These are phyloP conservation scores for Orychophragmus violaceus DNA, from an alignment of 345 rosid genomes.

Conservation along the genomic window DNA sequence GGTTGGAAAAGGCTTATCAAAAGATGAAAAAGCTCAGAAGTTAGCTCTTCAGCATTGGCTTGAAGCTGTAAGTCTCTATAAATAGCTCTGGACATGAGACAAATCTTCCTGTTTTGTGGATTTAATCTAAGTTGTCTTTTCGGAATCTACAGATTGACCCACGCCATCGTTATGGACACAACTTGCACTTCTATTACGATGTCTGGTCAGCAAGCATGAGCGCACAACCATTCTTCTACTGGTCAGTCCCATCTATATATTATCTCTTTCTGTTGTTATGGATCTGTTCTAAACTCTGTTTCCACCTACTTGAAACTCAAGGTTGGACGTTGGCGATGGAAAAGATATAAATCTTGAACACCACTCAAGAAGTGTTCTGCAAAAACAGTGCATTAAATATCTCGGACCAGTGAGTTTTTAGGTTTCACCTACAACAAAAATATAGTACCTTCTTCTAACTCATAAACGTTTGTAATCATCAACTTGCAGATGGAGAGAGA, in stretches of 20 bases:
- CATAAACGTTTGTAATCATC: background rate
- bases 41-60: conserved; percentile 76
- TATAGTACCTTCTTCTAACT: background rate
- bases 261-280: background rate
- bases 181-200: conserved; percentile 71
- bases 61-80: conserved; percentile 53
- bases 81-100: background rate
- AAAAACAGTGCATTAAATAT: conserved; percentile 52
- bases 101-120: background rate
- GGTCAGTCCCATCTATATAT: conserved; percentile 31
- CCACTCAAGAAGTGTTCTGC: conserved; percentile 42
- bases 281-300: conserved; percentile 15
- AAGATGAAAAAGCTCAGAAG: conserved; percentile 70
- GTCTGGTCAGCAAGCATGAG: conserved; percentile 63
- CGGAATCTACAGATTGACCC: conserved; percentile 58
- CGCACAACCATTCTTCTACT: conserved; percentile 70
- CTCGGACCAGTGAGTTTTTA: conserved; percentile 57
- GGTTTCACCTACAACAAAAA: background rate
- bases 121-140: background rate
- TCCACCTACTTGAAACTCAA: conserved; percentile 26
- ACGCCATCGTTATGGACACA: conserved; percentile 86
- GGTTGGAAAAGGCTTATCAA: conserved; percentile 67
- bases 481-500: conserved; percentile 60
- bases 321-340: conserved; percentile 78
- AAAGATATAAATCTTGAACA: conserved; percentile 52